Evolutionary conservation across 169 alveolate species (phyloP).

Genomic region (Perkinsus marinus): DNA sequence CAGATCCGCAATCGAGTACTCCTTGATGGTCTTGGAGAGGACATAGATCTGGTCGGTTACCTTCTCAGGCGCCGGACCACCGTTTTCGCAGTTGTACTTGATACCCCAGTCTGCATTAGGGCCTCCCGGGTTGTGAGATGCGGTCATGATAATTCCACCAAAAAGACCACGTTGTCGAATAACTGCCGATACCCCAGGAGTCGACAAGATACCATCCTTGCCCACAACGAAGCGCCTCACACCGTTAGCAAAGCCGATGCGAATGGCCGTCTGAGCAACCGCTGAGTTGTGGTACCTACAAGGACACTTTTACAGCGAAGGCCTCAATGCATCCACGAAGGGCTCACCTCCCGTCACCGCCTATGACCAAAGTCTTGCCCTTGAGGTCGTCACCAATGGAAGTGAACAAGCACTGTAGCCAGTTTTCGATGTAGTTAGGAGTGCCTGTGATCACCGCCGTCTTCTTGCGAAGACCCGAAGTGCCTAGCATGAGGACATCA

Average conservation of each 20-base stretch:
- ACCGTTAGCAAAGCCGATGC: constrained; percentile 65
- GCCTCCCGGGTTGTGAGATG: constrained; percentile 93
- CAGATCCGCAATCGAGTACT: constrained; percentile 7
- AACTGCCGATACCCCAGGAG: constrained; percentile 81
- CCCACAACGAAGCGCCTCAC: constrained; percentile 60
- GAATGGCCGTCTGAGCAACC: constrained; percentile 10
- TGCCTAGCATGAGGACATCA: constrained; percentile 32
- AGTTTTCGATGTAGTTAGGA: constrained; percentile 57
- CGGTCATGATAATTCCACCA: constrained; percentile 84
- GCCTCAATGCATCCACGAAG: constrained; percentile 50
- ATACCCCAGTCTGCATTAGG: constrained; percentile 82
- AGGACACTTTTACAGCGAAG: constrained; percentile 1
- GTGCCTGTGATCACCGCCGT: constrained; percentile 48
- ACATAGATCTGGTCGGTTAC: constrained; percentile 54
- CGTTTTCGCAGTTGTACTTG: constrained; percentile 74
- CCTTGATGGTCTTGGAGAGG: constrained; percentile 1
- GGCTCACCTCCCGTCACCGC: constrained; percentile 79
- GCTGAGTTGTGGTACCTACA: neutral
- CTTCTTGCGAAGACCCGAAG: constrained; percentile 76
- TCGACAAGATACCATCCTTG: constrained; percentile 70
- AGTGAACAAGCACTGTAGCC: constrained; percentile 55
- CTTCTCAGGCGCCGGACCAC: constrained; percentile 79
- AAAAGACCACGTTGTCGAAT: constrained; percentile 64
- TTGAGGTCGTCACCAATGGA: constrained; percentile 45
- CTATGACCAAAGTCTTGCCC: constrained; percentile 58